Percentiles rank a stretch among this genome's conserved stretches.
Evolutionary conservation across 352 stramenopile species (phyloP).

Genomic region (Pythium apleroticum): DNA sequence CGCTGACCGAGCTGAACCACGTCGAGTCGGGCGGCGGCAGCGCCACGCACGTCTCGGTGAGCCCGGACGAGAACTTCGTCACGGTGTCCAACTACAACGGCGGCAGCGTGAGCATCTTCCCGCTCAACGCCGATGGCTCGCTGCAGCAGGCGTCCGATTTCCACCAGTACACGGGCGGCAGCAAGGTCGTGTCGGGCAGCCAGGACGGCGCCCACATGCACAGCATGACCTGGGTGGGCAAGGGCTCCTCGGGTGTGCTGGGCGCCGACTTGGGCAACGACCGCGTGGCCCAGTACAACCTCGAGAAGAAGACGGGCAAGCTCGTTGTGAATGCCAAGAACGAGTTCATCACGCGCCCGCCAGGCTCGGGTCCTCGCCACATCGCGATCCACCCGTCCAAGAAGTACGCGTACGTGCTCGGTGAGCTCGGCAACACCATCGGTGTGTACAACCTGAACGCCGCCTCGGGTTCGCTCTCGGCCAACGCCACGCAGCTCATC

Average conservation of each 20-base stretch:
- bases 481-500: constrained; percentile 41
- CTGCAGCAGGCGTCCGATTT: constrained; percentile 37
- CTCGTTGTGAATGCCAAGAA: constrained; percentile 24
- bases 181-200: constrained; percentile 33
- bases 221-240: constrained; percentile 58
- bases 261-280: constrained; percentile 66
- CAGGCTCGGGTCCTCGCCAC: constrained; percentile 60
- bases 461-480: constrained; percentile 27
- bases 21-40: constrained; percentile 40
- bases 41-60: constrained; percentile 52
- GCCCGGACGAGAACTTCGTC: constrained; percentile 49
- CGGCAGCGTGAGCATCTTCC: constrained; percentile 60
- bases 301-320: constrained; percentile 40
- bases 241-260: constrained; percentile 40
- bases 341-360: constrained; percentile 21
- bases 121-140: constrained; percentile 44
- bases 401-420: constrained; percentile 57
- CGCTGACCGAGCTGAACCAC: constrained; percentile 50
- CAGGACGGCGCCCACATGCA: constrained; percentile 60
- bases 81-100: constrained; percentile 61
- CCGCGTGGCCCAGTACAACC: constrained; percentile 47
- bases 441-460: constrained; percentile 47
- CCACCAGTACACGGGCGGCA: constrained; percentile 40
- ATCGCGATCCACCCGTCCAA: constrained; percentile 50
- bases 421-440: constrained; percentile 65